Evolutionary conservation across 257 asterid genomes (phyloP), one percentile per base, ranked within the genome.

Genomic region (Nicotiana undulata): DNA sequence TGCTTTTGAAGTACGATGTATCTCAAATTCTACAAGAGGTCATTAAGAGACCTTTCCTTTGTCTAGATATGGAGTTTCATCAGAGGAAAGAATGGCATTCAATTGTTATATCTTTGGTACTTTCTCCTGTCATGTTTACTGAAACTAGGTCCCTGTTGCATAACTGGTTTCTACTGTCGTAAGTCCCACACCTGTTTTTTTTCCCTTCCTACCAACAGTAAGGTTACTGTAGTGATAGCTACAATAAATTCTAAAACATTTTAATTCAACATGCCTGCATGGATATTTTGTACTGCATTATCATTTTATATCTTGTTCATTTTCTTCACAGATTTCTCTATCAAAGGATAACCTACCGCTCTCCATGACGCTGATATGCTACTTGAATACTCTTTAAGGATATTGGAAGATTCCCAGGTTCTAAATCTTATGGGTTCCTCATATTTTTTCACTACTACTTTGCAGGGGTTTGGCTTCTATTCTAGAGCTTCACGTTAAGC

Each of bases 391-490:
- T 70, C 58, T 29, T 29, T 22, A 44, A 40, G 3, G 16, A 68
- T 56, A 64, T 46, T 28, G 49, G 46, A 58, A 51, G 40, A 60
- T 58, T 78, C 55, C 59, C 58, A 52, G 31, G 70, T 52, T 28
- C 17, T 76, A 32, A 9, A 13, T 60, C 49, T 63, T 22, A 44
- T 20, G 66, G 58, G 31, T 49, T 68, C 81, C 13, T 63, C 81
- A 58, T 81, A 34, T 53, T 68, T n/a, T 81, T 88, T 76, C 86
- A 83, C 85, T 87, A 78, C 84, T 90, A 83, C 75, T 76, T 88
- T 80, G 88, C 96, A 93, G 97, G 97, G 97, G 97, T 82, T 85
- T 93, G 93, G 86, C 92, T 87, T 87, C 93, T 80, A 82, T 91
- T 70, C 74, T 92, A 85, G 90, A 91, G 84, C 91, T 93, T 84